These are phyloP conservation scores for Hypoxylon sp. DNA, from an alignment of 2,329 filamentous ascomycete species.

Conservation along the genomic window DNA sequence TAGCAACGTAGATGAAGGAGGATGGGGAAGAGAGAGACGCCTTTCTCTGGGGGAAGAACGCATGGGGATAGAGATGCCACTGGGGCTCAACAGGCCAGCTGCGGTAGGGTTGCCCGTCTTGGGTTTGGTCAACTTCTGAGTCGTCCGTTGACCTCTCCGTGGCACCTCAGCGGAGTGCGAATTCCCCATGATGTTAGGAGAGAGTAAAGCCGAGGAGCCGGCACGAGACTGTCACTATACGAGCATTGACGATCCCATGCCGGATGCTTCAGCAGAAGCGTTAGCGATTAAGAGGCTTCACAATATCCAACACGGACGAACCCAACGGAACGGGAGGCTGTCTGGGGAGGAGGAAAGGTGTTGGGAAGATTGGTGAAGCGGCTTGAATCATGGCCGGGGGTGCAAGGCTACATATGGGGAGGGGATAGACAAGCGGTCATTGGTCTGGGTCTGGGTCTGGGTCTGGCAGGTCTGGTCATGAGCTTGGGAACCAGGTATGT, in stretches of 20 bases:
- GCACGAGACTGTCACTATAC: slow-evolving; percentile 49
- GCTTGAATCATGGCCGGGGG: slow-evolving; percentile 25
- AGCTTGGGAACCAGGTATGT: too few species aligned
- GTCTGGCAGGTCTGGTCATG: slow-evolving; percentile 1
- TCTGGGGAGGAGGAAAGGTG: slow-evolving; percentile 23
- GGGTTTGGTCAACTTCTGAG: slow-evolving; percentile 62
- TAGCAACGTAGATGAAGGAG: slow-evolving; percentile 32
- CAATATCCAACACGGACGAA: slow-evolving; percentile 43
- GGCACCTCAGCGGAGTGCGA: slow-evolving; percentile 56
- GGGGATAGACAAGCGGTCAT: slow-evolving; percentile 3
- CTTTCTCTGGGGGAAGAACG: slow-evolving; percentile 43
- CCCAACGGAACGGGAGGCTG: slow-evolving; percentile 12
- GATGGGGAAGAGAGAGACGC: slow-evolving; percentile 39
- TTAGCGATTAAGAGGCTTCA: slow-evolving; percentile 38
- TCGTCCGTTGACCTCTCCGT: slow-evolving; percentile 46
- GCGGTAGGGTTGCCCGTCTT: slow-evolving; percentile 52
- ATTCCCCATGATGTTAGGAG: slow-evolving; percentile 58
- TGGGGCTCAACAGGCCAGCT: slow-evolving; percentile 52
- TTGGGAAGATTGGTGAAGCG: slow-evolving; percentile 35
- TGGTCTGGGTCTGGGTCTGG: too few species aligned
- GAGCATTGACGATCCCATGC: slow-evolving; percentile 52
- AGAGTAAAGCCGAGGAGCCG: slow-evolving; percentile 40
- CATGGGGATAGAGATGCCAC: slow-evolving; percentile 45
- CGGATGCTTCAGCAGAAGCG: slow-evolving; percentile 44
- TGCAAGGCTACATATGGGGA: slow-evolving; percentile 25